phyloP scores from a whole-genome alignment of 306 rosid species.

The Begonia fuchsioides region DNA sequence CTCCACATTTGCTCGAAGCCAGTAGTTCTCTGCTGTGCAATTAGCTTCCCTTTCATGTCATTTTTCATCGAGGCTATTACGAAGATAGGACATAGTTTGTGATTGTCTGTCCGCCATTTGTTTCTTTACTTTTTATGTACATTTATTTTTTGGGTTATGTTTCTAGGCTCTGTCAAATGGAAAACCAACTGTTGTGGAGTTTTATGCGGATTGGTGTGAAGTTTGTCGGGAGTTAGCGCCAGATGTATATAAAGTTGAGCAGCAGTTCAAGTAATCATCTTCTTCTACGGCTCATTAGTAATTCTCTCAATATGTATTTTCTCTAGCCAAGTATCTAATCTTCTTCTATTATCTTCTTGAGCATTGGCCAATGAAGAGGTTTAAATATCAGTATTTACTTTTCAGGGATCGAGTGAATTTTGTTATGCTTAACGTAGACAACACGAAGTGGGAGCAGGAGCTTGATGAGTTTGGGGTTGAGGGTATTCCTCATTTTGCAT shows the following conservation, averaged over 20 bases:
- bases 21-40: neutral
- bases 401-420: conserved; percentile 54
- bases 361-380: no score
- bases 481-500: conserved; percentile 95
- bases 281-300: neutral
- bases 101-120: no score
- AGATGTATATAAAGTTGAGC: conserved; percentile 85
- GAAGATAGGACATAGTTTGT: neutral
- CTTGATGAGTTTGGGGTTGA: conserved; percentile 96
- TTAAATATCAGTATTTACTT: no score
- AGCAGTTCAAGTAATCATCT: conserved; percentile 66
- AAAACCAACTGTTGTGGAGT: conserved; percentile 92
- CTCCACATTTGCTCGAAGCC: conserved; percentile 1
- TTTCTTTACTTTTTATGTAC: no score
- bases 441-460: conserved; percentile 97
- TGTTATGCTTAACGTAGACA: conserved; percentile 78
- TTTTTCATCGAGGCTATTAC: neutral
- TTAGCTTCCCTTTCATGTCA: neutral
- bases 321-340: no score
- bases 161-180: conserved; percentile 87
- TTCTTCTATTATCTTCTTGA: no score
- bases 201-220: conserved; percentile 99
- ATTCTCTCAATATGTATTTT: no score
- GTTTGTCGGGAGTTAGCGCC: conserved; percentile 92
- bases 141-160: conserved; percentile 4